Evolutionary conservation across 495 filamentous ascomycete genomes (phyloP).

Genomic region (Penicillium lividum): DNA sequence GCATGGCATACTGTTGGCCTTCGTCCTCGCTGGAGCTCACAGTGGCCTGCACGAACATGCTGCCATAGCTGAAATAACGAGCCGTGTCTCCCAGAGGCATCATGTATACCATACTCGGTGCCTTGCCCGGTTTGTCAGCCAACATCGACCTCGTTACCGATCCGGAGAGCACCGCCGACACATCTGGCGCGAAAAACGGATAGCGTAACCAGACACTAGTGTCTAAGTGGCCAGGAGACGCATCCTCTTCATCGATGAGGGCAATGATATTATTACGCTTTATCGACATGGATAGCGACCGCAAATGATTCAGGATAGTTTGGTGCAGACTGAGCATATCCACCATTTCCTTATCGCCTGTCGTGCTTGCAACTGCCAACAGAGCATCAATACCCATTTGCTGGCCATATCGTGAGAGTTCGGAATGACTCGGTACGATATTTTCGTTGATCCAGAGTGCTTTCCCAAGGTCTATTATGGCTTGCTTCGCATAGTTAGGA

Average conservation of each 20-base stretch:
- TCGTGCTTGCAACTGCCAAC: slow-evolving; percentile 43
- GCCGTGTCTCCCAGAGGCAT: slow-evolving; percentile 73
- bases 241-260: slow-evolving; percentile 40
- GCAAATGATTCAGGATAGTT: slow-evolving; percentile 59
- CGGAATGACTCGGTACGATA: slow-evolving; percentile 56
- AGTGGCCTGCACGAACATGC: slow-evolving; percentile 67
- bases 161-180: slow-evolving; percentile 64
- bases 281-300: slow-evolving; percentile 76
- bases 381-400: slow-evolving; percentile 46
- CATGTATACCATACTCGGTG: slow-evolving; percentile 57
- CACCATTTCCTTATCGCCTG: slow-evolving; percentile 48
- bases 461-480: slow-evolving; percentile 79
- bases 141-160: slow-evolving; percentile 51
- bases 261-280: slow-evolving; percentile 75
- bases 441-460: slow-evolving; percentile 76
- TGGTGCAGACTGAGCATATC: slow-evolving; percentile 56
- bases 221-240: slow-evolving; percentile 66
- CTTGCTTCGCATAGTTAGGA: slow-evolving; percentile 52
- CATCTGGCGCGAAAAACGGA: slow-evolving; percentile 67
- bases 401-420: slow-evolving; percentile 48
- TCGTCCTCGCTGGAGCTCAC: slow-evolving; percentile 67
- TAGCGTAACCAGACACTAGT: slow-evolving; percentile 75
- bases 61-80: slow-evolving; percentile 70
- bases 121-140: slow-evolving; percentile 36
- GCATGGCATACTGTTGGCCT: slow-evolving; percentile 62